Evolutionary conservation across 768 basidiomycete species (phyloP), one percentile per base, ranked within the genome.

Genomic region (Trametes sanguinea): DNA sequence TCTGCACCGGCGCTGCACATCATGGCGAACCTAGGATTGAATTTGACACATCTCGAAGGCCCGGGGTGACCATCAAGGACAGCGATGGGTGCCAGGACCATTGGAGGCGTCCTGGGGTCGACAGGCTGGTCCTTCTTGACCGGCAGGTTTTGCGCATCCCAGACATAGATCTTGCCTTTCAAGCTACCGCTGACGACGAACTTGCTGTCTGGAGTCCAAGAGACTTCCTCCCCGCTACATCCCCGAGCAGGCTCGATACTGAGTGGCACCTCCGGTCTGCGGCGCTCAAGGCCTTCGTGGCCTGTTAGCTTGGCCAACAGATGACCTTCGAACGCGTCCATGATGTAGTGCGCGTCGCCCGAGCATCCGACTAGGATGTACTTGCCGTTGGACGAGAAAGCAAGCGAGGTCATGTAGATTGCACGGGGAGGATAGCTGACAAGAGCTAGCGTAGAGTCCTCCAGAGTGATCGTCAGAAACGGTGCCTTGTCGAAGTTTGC

Each of bases 181-280:
- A 90, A 80, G 70, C 87, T 89, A 55, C 97, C 97, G 22, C 91
- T 83, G 5, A 97, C 74, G 45, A 98, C 81, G 68, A 83, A 99
- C 73, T 92, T 92, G 74, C 94, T 94, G 73, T 99, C 96, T 0
- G 94, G 92, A 2, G 92, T 95, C 93, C 94, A 98, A 10, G 84
- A 83, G 4, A 95, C 89, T 76, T 98, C 97, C 72, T 98, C 94
- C 11, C 95, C 93, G 62, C 94, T 95, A 58, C 83, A 85, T 2
- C 94, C 95, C 65, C 88, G 87, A 14, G 79, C 71, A 54, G 92
- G 85, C 73, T 88, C 82, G 67, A 92, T 87, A 56, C 76, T 82
- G 16, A 78, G 68, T 52, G 77, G 86, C 43, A 72, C 73, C 40
- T 73, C 78, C 62, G 75, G 69, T 48, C 74, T 76, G 46, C 89